Base-by-base conservation (phyloP, 2,329 filamentous ascomycete genomes). In the Drechslerella coelobrocha region DNA sequence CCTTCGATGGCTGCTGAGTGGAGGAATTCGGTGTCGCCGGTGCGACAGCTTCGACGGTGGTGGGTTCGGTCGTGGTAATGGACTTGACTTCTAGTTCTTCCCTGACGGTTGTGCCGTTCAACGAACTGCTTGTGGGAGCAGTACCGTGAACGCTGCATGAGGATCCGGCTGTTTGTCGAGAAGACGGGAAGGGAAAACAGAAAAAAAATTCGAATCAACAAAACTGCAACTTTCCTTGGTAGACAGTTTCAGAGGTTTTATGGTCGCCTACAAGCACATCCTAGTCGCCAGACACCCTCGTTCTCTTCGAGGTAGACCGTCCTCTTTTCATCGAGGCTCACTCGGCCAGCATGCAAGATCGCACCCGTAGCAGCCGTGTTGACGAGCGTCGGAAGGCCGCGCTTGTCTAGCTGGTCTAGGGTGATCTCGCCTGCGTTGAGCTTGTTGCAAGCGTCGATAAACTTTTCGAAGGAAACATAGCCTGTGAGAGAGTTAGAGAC, bases 391-490 rank as follows among this genome's bases (percentile, higher is more conserved):
- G 92, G 92, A 73, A 97, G 79, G 0, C 89, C 89, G 76, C 92
- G 88, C 74, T 84, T 84, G 75, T 97, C 92, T 29, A 97, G 83
- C 73, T 92, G 88, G 24, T 88, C 87, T 0, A 93, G 83, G 54
- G 85, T 90, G 51, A 88, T 82, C 45, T 84, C 83, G 21, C 90
- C 89, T 27, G 89, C 86, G 77, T 94, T 95, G 57, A 97, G 82
- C 4, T 86, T 85, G 47, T 86, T 86, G 77, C 91, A 91, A 10
- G 89, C 92, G 78, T 97, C 91, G 53, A 97, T 88, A 79, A 97
- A 97, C 81, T 97, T 97, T 82, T 97, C 92, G 77, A 97, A 92
- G 19, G 89, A 94, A 66, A 96, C 86, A 80, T 97, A 97, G 31
- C 92, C 66, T 71, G 14, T 29, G 41, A 45, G 10, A 61, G 10